These are phyloP conservation scores for Entomophthora muscae DNA, from an alignment of 371 early-diverging fungal genomes.

Conservation along the genomic window DNA sequence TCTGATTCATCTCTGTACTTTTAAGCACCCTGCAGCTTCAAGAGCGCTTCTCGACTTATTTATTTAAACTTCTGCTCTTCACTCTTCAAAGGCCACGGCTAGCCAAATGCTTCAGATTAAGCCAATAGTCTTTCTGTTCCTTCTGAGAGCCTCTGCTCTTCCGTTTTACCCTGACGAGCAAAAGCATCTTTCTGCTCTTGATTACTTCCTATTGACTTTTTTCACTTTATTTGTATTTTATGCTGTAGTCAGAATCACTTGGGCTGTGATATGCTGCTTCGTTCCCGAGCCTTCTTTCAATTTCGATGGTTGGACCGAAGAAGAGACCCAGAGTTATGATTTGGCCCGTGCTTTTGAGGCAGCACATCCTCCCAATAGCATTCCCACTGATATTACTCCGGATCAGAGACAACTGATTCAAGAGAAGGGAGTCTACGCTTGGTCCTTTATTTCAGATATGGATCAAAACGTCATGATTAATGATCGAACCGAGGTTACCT, in stretches of 20 bases:
- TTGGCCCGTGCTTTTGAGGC: constrained; percentile 20
- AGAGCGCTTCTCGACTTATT: no score
- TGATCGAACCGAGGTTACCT: constrained; percentile 56
- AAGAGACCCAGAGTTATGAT: neutral
- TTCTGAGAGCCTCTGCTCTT: neutral
- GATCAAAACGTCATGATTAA: constrained; percentile 37
- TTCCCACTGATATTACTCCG: constrained; percentile 44
- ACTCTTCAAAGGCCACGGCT: no score
- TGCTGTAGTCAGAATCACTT: neutral
- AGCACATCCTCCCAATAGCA: constrained; percentile 35
- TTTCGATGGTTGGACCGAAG: constrained; percentile 9
- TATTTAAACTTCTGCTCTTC: no score
- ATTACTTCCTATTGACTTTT: neutral
- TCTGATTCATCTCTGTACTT: no score
- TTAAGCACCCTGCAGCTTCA: no score
- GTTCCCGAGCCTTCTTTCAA: neutral
- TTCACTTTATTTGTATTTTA: neutral
- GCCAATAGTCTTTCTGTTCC: neutral
- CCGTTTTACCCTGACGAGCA: neutral
- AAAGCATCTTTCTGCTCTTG: neutral
- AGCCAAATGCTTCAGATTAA: no score
- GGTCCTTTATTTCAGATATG: constrained; percentile 59
- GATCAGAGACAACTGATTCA: constrained; percentile 47
- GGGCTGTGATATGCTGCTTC: neutral
- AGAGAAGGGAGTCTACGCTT: constrained; percentile 70